phyloP scores from a whole-genome alignment of 2,329 filamentous ascomycete species.

The Epicoccum nigrum region DNA sequence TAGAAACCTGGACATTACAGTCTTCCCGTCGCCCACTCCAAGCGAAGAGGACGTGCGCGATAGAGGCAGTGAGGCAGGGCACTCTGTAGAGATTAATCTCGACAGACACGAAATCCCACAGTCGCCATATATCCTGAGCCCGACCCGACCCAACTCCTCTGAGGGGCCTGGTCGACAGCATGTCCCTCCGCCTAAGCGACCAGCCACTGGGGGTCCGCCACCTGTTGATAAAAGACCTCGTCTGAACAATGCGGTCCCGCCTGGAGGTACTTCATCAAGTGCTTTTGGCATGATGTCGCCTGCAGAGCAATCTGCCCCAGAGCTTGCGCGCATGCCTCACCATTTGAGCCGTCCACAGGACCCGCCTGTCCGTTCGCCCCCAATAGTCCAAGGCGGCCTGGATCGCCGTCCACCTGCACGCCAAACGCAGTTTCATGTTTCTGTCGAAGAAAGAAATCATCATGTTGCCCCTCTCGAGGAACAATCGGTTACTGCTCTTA shows the following conservation, averaged over 20 bases:
- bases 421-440: background rate
- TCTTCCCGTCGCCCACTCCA: conserved; percentile 67
- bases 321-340: too few relatives aligned
- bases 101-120: background rate
- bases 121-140: too few relatives aligned
- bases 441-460: too few relatives aligned
- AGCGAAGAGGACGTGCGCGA: conserved; percentile 58
- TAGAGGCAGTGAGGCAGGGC: background rate
- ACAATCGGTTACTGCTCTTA: too few relatives aligned
- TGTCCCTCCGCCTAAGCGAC: background rate
- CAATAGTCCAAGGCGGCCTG: too few relatives aligned
- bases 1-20: conserved; percentile 28
- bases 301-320: too few relatives aligned
- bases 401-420: too few relatives aligned
- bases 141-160: background rate
- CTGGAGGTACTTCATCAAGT: too few relatives aligned
- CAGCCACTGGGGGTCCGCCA: background rate
- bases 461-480: background rate
- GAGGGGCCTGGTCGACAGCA: background rate
- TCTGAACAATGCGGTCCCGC: background rate
- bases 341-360: too few relatives aligned
- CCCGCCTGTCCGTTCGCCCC: too few relatives aligned
- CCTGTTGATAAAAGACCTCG: conserved; percentile 2
- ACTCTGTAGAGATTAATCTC: background rate
- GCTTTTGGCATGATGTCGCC: too few relatives aligned